Base-by-base conservation (phyloP, 768 basidiomycete genomes). In the Collybiopsis confluens region DNA sequence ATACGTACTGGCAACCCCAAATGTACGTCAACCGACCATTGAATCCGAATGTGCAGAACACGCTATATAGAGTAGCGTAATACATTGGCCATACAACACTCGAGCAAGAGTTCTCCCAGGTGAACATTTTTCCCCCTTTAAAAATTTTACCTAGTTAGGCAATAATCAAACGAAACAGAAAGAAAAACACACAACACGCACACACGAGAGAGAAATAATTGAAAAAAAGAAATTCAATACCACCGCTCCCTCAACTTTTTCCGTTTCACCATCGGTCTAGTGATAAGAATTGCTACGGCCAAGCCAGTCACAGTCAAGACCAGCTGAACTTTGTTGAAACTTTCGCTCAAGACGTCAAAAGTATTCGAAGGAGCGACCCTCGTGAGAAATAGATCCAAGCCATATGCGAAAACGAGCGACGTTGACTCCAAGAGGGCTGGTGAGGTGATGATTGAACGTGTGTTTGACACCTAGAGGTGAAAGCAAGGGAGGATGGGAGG, bases 401-500 rank as follows among this genome's bases (percentile, higher is more conserved):
- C 95, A 61, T 86, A 85, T 1, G 85, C 82, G 62, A 98, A 84
- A 24, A 98, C 81, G 5, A 98, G 70, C 0, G 93, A 93, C 0
- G 93, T 98, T 4, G 92, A 95, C 68, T 98, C 96, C 23, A 97
- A 80, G 2, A 91, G 76, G 0, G 94, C 85, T 0, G 95, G 90
- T 0, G 91, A 79, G 1, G 94, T 86, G 15, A 88, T 60, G 45
- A 98, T 85, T 16, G 74, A 71, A 38, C 77, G 76, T n/a, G 83
- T 76, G 47, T 84, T 82, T 79, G 27, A 94, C 81, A 89, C 92
- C 61, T n/a, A 43, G 30, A 13, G 30, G 13, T 33, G 30, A 33
- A 33, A 13, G 30, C n/a, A 44, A 54, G 54, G 26, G 36, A 20
- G 5, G 35, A 23, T 42, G 6, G 5, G 41, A 42, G 18, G 28